Evolutionary conservation across 148 eudicot species (phyloP).

Genomic region (Fagopyrum tataricum): DNA sequence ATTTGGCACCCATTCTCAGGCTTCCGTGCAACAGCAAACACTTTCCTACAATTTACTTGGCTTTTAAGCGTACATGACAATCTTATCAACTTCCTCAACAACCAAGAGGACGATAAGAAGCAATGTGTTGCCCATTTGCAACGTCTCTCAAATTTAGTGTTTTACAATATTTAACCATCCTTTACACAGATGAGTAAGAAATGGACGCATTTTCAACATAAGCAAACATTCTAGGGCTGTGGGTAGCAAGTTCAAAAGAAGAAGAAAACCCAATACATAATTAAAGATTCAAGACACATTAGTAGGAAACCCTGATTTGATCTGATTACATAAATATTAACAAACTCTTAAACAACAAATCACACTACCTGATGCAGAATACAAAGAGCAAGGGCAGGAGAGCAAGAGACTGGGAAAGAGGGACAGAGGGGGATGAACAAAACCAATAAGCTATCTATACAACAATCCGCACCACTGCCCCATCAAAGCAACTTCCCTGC

Average conservation of each 20-base stretch:
- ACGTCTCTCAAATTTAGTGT: too few species aligned
- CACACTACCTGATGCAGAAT: slow-evolving; percentile 47
- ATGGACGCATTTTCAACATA: too few species aligned
- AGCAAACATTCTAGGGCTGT: too few species aligned
- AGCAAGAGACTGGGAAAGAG: slow-evolving; percentile 9
- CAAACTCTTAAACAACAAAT: slow-evolving; percentile 46
- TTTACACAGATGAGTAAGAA: too few species aligned
- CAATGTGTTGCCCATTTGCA: too few species aligned
- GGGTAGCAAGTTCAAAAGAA: not conserved
- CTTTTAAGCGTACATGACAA: not conserved
- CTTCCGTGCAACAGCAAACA: not conserved
- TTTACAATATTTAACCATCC: too few species aligned
- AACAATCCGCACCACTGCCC: slow-evolving; percentile 43
- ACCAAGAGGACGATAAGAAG: too few species aligned
- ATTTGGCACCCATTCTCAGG: not conserved
- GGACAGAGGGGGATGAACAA: slow-evolving; percentile 8
- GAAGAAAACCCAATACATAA: not conserved
- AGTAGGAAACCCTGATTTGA: slow-evolving; percentile 17
- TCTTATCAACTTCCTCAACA: too few species aligned
- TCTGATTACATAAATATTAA: slow-evolving; percentile 49
- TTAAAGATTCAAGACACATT: not conserved
- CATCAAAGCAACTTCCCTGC: slow-evolving; percentile 23
- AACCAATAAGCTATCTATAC: slow-evolving; percentile 54
- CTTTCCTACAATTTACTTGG: not conserved
- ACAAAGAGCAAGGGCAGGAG: slow-evolving; percentile 27